Base-by-base conservation (phyloP, 768 basidiomycete genomes). In the Boletus vermiculosoides region DNA sequence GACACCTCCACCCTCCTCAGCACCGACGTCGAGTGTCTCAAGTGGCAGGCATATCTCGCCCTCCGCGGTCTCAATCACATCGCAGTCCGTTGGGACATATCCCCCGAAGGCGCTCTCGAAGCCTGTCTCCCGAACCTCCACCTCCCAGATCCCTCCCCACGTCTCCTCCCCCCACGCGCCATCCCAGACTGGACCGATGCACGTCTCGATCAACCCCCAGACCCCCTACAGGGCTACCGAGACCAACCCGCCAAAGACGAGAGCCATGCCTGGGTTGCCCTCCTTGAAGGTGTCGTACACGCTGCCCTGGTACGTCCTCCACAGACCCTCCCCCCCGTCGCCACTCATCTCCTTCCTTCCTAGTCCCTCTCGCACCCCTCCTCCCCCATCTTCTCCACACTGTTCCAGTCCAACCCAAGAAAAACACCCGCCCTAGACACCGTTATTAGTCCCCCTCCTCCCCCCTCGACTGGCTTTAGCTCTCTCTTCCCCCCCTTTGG, bases 41-140 rank as follows among this genome's bases (percentile, higher is more conserved):
- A 91, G 73, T 93, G 91, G 91, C 92, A 94, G 71, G 89, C 92
- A 0, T 92, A 88, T 63, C 25, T 82, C 87, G 47, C 85, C 7
- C 73, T 83, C 9, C 76, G 88, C 55, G 84, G 83, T 9, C 66
- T 88, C 57, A 66, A 63, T 20, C 59, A 70, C 63, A 71, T 90
- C 53, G 73, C 71, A 22, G 69, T 92, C 15, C 83, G 88, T 44
- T 88, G 83, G 74, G 87, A 92, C 70, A 76, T 94, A 30, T 68
- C 80, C 16, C 76, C 82, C 23, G 84, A 88, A 51, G 92, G 92
- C 34, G 87, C 83, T 6, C 71, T 90, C 39, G 87, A 83, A 55
- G 79, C 78, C 3, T 78, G 84, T 18, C 79, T 94, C 6, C 92
- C 92, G 1, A 85, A 85, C 62, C 72, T 94, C 31, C 86, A 86